phyloP scores from a whole-genome alignment of 352 stramenopile genomes.

The Phytopythium helicoides region DNA sequence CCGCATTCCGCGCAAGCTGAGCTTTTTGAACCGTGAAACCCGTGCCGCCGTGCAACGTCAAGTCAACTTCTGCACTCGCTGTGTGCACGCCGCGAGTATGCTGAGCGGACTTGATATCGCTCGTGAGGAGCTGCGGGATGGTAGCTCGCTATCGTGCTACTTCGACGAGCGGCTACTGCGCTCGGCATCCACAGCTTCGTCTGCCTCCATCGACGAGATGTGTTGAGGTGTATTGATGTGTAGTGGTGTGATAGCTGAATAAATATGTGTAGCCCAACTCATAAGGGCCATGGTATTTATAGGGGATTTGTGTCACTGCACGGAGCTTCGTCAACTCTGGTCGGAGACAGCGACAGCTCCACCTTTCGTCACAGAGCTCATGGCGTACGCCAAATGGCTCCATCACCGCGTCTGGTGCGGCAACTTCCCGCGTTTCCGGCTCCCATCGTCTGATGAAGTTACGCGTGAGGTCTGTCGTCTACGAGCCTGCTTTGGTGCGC shows the following conservation, averaged over 20 bases:
- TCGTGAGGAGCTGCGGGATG: constrained; percentile 22
- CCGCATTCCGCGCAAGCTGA: constrained; percentile 20
- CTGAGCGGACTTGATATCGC: constrained; percentile 30
- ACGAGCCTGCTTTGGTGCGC: too few relatives aligned
- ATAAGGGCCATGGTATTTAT: too few relatives aligned
- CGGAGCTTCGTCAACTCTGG: neutral
- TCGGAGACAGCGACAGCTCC: neutral
- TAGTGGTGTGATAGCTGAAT: neutral
- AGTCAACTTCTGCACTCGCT: constrained; percentile 23
- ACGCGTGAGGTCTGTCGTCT: constrained; percentile 27
- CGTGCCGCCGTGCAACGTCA: constrained; percentile 14
- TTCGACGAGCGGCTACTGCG: constrained; percentile 21
- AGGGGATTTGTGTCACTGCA: neutral
- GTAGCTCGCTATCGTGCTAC: constrained; percentile 30
- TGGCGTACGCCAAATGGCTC: constrained; percentile 31
- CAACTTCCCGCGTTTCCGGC: constrained; percentile 36
- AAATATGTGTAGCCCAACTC: too few relatives aligned
- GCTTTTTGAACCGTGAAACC: constrained; percentile 16
- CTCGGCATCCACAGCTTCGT: constrained; percentile 16
- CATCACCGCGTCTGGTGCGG: constrained; percentile 43
- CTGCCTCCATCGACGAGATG: constrained; percentile 1
- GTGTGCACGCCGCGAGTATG: constrained; percentile 23
- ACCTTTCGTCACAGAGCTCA: constrained; percentile 3
- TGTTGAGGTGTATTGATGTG: neutral
- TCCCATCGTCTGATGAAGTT: constrained; percentile 25